Conservation (phyloP, 1,139 yeast species). For the Petasospora rhodanensis region DNA sequence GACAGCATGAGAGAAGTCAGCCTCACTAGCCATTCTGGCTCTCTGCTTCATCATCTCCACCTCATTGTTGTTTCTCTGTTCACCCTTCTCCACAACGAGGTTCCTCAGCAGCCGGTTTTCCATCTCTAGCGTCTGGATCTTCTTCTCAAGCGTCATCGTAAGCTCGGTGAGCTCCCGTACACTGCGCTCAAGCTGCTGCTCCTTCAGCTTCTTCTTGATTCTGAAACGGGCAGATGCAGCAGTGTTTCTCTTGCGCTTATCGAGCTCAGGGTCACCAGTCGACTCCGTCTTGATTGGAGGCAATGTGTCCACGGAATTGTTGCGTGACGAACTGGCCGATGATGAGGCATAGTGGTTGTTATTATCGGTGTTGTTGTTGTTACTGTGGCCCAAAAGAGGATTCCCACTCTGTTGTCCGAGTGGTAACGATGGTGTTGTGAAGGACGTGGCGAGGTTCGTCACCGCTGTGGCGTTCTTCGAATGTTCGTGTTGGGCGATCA, state of each 20-base stretch:
- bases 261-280: constrained; percentile 29
- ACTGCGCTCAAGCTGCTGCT: constrained; percentile 52
- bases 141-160: constrained; percentile 40
- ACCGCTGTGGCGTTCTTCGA: constrained; percentile 3
- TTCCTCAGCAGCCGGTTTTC: constrained; percentile 50
- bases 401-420: too few species aligned
- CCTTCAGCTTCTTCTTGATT: constrained; percentile 57
- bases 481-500: constrained; percentile 60
- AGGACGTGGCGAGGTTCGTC: constrained; percentile 1
- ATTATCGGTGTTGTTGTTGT: too few species aligned
- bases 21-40: constrained; percentile 17
- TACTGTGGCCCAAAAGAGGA: too few species aligned
- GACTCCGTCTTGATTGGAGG: constrained; percentile 9
- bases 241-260: constrained; percentile 55
- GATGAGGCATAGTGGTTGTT: too few species aligned
- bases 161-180: constrained; percentile 38
- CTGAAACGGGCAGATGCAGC: constrained; percentile 67
- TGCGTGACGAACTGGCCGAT: not conserved
- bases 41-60: constrained; percentile 22
- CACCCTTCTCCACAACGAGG: constrained; percentile 47
- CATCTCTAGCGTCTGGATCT: constrained; percentile 48
- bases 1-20: too few species aligned
- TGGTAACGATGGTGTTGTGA: not conserved
- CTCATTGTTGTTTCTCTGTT: constrained; percentile 30
- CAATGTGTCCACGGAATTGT: not conserved